Evolutionary conservation across 2,329 filamentous ascomycete species (phyloP), one percentile per base, ranked within the genome.

Genomic region (Catunica adiposa): DNA sequence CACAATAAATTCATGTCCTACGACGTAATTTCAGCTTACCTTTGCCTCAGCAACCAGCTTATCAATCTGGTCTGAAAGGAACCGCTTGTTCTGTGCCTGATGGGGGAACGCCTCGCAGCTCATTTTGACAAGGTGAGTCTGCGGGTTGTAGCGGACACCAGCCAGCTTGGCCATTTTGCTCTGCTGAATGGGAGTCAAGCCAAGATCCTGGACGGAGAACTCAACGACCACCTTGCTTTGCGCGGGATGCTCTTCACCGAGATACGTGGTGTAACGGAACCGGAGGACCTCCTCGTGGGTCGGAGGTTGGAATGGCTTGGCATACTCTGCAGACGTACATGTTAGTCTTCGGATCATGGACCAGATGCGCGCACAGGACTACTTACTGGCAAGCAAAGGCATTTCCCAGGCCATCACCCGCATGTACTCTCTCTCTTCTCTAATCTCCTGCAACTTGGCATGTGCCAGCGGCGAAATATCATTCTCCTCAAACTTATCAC

Each of bases 201-300:
- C 71, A 59, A 96, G 71, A 69, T 95, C 88, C 56, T 70, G 69
- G 15, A 85, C 83, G 60, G 76, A 80, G 70, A 97, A 94, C 66
- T 96, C 86, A 56, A 97, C 81, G 11, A 97, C 89, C 20, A 98
- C 89, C 74, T 98, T 98, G 66, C 82, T 83, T 69, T 89, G 82
- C 2, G 90, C 88, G 0, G 92, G 90, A 70, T 98, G 94, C 56
- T 79, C 74, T 70, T 97, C 92, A 63, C 90, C 90, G 77, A 98
- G 84, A 71, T 97, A 97, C 38, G 84, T 89, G 15, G 92, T 98
- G 73, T 95, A 96, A 64, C 92, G 84, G 80, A 96, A 98, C 63
- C 90, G 84, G 57, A 98, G 79, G 48, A 88, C 80, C 62, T 86
- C 76, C 48, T 80, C 69, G 29, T 74, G 68, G 14, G 77, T 75